phyloP scores from a whole-genome alignment of 495 filamentous ascomycete genomes.

The Cenococcum geophilum region DNA sequence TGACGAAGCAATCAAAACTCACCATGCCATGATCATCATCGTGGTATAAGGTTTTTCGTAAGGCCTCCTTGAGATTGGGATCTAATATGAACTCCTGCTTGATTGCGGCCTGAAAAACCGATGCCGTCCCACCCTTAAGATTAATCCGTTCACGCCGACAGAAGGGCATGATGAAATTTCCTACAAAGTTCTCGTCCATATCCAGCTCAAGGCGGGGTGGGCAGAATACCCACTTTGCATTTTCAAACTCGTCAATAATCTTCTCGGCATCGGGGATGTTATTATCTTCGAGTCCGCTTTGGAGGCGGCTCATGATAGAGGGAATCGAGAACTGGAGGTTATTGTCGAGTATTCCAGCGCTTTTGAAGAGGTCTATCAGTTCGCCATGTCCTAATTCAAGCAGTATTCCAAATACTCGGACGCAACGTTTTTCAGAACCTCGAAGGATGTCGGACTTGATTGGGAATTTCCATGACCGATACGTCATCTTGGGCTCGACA shows the following conservation, averaged over 20 bases:
- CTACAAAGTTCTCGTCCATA: conserved; percentile 2
- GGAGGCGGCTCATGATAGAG: neutral
- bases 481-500: too few species aligned
- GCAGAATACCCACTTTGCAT: conserved; percentile 7
- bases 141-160: conserved; percentile 4
- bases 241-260: conserved; percentile 4
- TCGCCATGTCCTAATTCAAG: conserved; percentile 31
- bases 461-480: neutral
- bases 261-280: neutral
- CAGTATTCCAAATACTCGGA: conserved; percentile 39
- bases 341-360: neutral
- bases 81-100: conserved; percentile 33
- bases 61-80: conserved; percentile 4
- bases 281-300: neutral
- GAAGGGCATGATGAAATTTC: conserved; percentile 3
- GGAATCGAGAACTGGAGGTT: neutral
- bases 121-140: conserved; percentile 36
- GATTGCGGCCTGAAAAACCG: conserved; percentile 33
- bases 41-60: conserved; percentile 17
- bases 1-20: neutral
- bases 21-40: conserved; percentile 11
- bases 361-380: conserved; percentile 31
- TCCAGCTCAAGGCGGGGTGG: neutral
- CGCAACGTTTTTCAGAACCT: conserved; percentile 9
- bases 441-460: neutral